A percentile compares a stretch with the other conserved stretches of the same genome.
Conservation (phyloP, 2,329 filamentous ascomycete genomes). For the Talaromyces islandicus region DNA sequence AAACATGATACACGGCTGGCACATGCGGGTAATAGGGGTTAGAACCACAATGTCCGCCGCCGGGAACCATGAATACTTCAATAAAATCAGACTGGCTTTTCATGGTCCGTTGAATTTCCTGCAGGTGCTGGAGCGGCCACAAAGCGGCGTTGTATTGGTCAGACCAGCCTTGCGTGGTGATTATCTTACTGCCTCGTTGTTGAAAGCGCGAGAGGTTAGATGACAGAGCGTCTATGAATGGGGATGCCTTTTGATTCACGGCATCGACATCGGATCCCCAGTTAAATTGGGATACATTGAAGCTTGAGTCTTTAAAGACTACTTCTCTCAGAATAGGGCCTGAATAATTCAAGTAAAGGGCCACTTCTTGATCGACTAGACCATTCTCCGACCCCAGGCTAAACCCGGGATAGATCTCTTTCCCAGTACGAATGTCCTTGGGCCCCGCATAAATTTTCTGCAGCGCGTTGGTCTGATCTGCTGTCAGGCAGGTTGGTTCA, state of each 20-base stretch:
- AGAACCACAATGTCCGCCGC: conserved; percentile 34
- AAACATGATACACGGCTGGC: conserved; percentile 22
- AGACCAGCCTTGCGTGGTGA: conserved; percentile 35
- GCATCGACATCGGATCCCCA: conserved; percentile 26
- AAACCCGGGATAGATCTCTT: conserved; percentile 36
- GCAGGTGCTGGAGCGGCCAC: conserved; percentile 32
- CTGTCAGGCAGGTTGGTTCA: conserved; percentile 6
- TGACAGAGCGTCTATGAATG: conserved; percentile 33
- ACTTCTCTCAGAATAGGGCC: conserved; percentile 32
- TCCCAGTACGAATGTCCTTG: conserved; percentile 14
- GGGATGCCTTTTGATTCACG: conserved; percentile 26
- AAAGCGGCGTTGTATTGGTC: conserved; percentile 31
- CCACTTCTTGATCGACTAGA: conserved; percentile 32
- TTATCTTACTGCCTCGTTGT: conserved; percentile 27
- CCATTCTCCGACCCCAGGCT: conserved; percentile 33
- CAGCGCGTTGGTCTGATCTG: conserved; percentile 4
- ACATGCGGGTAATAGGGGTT: conserved; percentile 23
- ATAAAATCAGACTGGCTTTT: conserved; percentile 24
- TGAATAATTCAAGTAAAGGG: conserved; percentile 28
- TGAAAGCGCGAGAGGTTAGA: conserved; percentile 15
- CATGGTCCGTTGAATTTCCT: conserved; percentile 19
- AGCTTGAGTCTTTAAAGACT: conserved; percentile 32
- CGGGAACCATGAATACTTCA: conserved; percentile 35
- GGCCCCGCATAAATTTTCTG: conserved; percentile 20
- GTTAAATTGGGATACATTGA: conserved; percentile 29